These are phyloP conservation scores for Sporothrix curviconia DNA, from an alignment of 2,329 filamentous ascomycete species.

Conservation along the genomic window DNA sequence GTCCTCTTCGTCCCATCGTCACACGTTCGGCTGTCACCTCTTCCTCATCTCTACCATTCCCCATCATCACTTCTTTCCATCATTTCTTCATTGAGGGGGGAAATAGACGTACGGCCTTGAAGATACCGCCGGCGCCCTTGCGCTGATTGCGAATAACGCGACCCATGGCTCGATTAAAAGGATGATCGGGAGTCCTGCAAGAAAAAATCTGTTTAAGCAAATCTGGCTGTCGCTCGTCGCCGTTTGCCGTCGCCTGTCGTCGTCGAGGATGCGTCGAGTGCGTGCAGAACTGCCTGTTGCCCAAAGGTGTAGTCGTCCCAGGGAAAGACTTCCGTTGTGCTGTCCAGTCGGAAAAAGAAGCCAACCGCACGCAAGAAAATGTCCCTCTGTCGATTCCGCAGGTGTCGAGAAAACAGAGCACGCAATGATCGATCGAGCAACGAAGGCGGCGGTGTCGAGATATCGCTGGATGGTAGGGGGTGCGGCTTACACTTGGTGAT, in stretches of 20 bases:
- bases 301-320: not conserved
- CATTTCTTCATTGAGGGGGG: not conserved
- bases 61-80: not conserved
- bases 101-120: slow-evolving; percentile 33
- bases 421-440: slow-evolving; percentile 1
- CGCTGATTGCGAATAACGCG: slow-evolving; percentile 56
- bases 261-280: not conserved
- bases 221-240: not conserved
- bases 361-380: not conserved
- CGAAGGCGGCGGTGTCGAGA: not conserved
- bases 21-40: not conserved
- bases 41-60: not conserved
- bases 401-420: slow-evolving; percentile 2
- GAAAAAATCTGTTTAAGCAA: slow-evolving; percentile 1
- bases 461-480: slow-evolving; percentile 1
- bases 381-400: not conserved
- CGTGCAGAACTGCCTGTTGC: no score
- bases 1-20: not conserved
- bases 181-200: slow-evolving; percentile 13
- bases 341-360: not conserved
- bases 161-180: slow-evolving; percentile 20
- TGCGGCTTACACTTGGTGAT: slow-evolving; percentile 20
- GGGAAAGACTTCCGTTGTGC: not conserved
- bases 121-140: slow-evolving; percentile 54
- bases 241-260: not conserved